These are phyloP conservation scores for Bruguiera gymnorhiza DNA, from an alignment of 345 rosid species.

Conservation along the genomic window DNA sequence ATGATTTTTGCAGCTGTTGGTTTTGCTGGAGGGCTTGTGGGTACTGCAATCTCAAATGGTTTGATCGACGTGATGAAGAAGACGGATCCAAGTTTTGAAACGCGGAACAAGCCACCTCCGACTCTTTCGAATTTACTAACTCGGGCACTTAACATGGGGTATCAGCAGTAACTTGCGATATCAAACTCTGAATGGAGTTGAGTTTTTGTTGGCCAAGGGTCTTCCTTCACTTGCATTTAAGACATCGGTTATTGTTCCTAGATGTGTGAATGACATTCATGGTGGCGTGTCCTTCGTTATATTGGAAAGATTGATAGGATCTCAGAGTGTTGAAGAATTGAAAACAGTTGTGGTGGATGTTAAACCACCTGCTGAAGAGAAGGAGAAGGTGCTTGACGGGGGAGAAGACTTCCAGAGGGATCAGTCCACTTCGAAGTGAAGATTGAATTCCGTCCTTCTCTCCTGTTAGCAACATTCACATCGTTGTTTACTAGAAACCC, in stretches of 20 bases:
- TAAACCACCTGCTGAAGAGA: not conserved
- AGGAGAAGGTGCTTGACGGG: conserved; percentile 23
- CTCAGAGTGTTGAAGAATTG: conserved; percentile 41
- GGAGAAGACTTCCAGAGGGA: conserved; percentile 9
- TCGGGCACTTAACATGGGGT: conserved; percentile 91
- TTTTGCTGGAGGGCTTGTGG: conserved; percentile 84
- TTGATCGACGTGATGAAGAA: conserved; percentile 63
- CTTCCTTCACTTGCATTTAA: conserved; percentile 66
- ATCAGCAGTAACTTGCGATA: conserved; percentile 87
- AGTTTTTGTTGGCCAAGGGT: conserved; percentile 61
- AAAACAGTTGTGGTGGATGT: too few species aligned
- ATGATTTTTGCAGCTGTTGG: conserved; percentile 81
- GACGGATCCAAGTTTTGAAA: conserved; percentile 81
- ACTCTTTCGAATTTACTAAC: conserved; percentile 73
- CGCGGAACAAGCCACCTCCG: conserved; percentile 89
- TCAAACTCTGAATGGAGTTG: conserved; percentile 79
- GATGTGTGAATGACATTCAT: conserved; percentile 71
- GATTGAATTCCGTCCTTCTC: not conserved
- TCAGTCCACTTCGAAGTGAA: conserved; percentile 15
- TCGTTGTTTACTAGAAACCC: too few species aligned
- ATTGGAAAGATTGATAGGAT: conserved; percentile 42
- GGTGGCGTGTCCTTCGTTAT: conserved; percentile 75
- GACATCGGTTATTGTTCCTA: conserved; percentile 73
- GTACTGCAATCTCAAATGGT: conserved; percentile 55
- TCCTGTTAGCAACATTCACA: too few species aligned